Evolutionary conservation across 2,329 filamentous ascomycete genomes (phyloP), one percentile per base, ranked within the genome.

Genomic region (Colletotrichum sp.): DNA sequence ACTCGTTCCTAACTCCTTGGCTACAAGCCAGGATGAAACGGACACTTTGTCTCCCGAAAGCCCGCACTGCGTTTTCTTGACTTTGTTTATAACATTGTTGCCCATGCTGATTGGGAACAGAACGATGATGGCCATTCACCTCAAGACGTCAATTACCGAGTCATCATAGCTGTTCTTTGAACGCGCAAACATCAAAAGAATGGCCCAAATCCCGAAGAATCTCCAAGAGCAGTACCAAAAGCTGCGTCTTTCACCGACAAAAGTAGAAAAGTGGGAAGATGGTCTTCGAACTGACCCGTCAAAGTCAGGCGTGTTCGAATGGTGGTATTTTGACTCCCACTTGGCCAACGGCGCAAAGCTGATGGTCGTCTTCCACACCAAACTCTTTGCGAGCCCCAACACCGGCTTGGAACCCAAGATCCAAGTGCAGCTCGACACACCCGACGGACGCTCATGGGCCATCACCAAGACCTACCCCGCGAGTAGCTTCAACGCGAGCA

Each of bases 171-270:
- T 12, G 18, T 21, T 12, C 5, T 21, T 49, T 7, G 44, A 21
- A n/a, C 18, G 7, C 44, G 44, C 18, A n/a, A 49, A 49, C 5
- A 49, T 49, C 9, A 49, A 2, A 49, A 21, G 4, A 44, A 49
- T 49, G 18, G 2, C 44, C 44, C 44, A 13, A 49, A 12, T 12
- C 1, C 0, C 39, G 8, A 49, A 10, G 9, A 1, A 2, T 0
- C 39, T 49, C 44, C 44, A 49, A n/a, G 18, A 49, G 18, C 44
- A 49, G 44, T n/a, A 49, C 3, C 44, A 49, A 49, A 49, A 49
- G 44, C 44, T 49, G 18, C 44, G 18, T 12, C 44, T 49, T n/a
- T 21, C 44, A 0, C 18, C 44, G 1, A 49, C 18, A 21, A 49
- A 49, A 21, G 1, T 49, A 1, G 44, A 49, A 49, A 49, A 49